Evolutionary conservation across 768 basidiomycete genomes (phyloP).

Genomic region (Hygrophorus russula): DNA sequence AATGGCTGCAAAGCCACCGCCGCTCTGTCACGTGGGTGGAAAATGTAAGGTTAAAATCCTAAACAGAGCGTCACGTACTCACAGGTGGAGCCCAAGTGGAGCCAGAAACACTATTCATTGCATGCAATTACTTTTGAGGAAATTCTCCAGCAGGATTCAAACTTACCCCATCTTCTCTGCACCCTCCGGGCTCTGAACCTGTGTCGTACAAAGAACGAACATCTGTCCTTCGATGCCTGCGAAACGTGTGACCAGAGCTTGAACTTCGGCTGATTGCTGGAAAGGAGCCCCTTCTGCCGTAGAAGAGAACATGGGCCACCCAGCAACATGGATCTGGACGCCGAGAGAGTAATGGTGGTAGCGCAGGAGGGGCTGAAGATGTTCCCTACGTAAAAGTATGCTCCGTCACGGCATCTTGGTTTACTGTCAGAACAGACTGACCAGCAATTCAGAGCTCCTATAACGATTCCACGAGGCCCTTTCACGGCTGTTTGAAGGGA

Average conservation of each 20-base stretch:
- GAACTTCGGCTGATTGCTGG: constrained; percentile 19
- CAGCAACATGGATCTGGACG: constrained; percentile 20
- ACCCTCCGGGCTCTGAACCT: constrained; percentile 17
- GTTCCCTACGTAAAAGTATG: neutral
- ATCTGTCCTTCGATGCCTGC: constrained; percentile 21
- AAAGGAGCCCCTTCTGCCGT: constrained; percentile 16
- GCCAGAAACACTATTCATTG: too few species aligned
- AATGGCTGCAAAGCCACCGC: constrained; percentile 9
- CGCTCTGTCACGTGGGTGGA: too few species aligned
- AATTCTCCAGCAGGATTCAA: constrained; percentile 19
- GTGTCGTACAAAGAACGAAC: constrained; percentile 18
- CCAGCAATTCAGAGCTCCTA: constrained; percentile 20
- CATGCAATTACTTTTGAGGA: neutral
- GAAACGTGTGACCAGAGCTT: constrained; percentile 18
- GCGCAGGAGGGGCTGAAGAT: constrained; percentile 16
- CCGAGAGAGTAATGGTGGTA: constrained; percentile 20
- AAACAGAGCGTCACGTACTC: too few species aligned
- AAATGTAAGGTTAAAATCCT: constrained; percentile 2
- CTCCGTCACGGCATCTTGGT: neutral
- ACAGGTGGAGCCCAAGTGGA: too few species aligned
- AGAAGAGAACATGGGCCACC: constrained; percentile 19
- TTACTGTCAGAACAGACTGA: constrained; percentile 16
- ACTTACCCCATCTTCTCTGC: constrained; percentile 19
- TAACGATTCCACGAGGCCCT: constrained; percentile 16
- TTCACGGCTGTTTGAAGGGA: constrained; percentile 20